Evolutionary conservation across 768 basidiomycete genomes (phyloP), one percentile per base, ranked within the genome.

Genomic region (Auricularia cornea): DNA sequence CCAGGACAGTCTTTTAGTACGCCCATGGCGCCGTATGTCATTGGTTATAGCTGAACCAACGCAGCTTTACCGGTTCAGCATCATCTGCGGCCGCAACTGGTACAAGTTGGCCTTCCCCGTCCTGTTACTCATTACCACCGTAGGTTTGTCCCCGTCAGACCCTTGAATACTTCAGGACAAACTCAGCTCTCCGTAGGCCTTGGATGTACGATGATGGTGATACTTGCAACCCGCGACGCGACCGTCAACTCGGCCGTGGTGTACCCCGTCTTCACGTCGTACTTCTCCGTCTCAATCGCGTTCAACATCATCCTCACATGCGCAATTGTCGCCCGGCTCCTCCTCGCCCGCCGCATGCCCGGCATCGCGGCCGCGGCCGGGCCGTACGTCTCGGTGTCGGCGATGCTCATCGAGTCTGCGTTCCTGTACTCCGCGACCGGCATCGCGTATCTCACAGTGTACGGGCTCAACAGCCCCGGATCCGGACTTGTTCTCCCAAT

Each of bases 301-400:
- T 63, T 75, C 11, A 78, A 77, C 60, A 67, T 78, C 59, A 48
- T 76, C 32, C 62, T 72, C 23, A 75, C 77, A 1, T 41, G 74
- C n/a, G 66, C 75, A n/a, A 75, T 78, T 62, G 72, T 69, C 0
- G 38, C 60, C 6, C 73, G 75, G 3, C 59, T 79, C 2, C 56
- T 31, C 29, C 63, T 68, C 20, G 70, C 71, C 60, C 65, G 23
- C 68, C 66, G 60, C 69, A 71, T 57, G 23, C 52, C 38, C 16
- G 51, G 29, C 11, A 23, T 38, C 11, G 26, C 16, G 18, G 32
- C 28, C 26, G 18, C 20, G 26, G 23, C 59, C 8, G 28, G 2
- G 3, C 2, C 23, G 3, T 59, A 63, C 59, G 5, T 40, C n/a
- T 59, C 62, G 1, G 59, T 59, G 18, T n/a, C 57, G 3, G 57